Evolutionary conservation across 2,329 filamentous ascomycete species (phyloP), one percentile per base, ranked within the genome.

Genomic region (Sporothrix dimorphospora): DNA sequence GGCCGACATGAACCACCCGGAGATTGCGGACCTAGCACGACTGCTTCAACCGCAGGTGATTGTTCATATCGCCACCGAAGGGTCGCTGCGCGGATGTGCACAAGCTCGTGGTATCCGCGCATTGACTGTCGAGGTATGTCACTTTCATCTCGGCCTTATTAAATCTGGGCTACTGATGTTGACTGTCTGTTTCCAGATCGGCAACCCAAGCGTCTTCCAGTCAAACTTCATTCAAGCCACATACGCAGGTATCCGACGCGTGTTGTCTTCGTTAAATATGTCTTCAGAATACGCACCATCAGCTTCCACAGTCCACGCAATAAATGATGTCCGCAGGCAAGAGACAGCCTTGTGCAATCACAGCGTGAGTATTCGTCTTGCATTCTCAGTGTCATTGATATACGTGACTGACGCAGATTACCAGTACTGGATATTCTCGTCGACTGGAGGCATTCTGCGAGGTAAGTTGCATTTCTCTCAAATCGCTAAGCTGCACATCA

Each of bases 151-250:
- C n/a, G n/a, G n/a, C n/a, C n/a, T n/a, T n/a, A n/a, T n/a, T n/a
- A n/a, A n/a, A n/a, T n/a, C n/a, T n/a, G n/a, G n/a, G n/a, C n/a
- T n/a, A n/a, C n/a, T n/a, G n/a, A n/a, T n/a, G n/a, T n/a, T n/a
- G n/a, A n/a, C n/a, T n/a, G n/a, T n/a, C n/a, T n/a, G n/a, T n/a
- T n/a, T n/a, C n/a, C n/a, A n/a, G n/a, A 69, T 69, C 42, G 66
- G 66, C n/a, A 69, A 69, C 66, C 66, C 66, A 2, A 69, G 66
- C 24, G 66, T 69, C n/a, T 69, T 69, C n/a, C 66, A 69, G 66
- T 45, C 49, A 4, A 6, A 40, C 38, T 34, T 57, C n/a, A 69
- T 69, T 11, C 49, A 9, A 1, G 34, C 42, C 21, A 69, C 66
- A 27, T 69, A 69, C 11, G 49, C 38, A 1, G 66, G 66, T 3